Conservation (phyloP, 257 asterid genomes). For the Echites panduratus region DNA sequence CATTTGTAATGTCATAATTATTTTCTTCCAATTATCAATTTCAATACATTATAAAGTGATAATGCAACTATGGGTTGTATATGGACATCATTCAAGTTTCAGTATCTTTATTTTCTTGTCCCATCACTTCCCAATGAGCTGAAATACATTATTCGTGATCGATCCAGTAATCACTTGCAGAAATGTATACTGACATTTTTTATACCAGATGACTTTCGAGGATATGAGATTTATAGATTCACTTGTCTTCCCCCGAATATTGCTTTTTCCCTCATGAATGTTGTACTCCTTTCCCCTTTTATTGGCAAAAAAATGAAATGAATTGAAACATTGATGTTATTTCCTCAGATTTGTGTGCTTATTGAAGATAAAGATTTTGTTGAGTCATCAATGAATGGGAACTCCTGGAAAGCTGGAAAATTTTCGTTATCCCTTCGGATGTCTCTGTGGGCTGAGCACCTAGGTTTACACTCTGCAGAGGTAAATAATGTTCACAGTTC, state of each 20-base stretch:
- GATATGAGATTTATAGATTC: too few relatives aligned
- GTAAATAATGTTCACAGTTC: slow-evolving; percentile 30
- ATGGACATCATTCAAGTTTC: not conserved
- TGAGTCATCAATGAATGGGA: slow-evolving; percentile 71
- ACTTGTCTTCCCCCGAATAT: not conserved
- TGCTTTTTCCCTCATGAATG: not conserved
- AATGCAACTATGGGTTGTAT: not conserved
- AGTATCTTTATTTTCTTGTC: not conserved
- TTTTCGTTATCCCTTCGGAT: slow-evolving; percentile 67
- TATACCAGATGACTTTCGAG: not conserved
- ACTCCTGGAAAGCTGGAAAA: slow-evolving; percentile 86
- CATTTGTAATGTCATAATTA: not conserved
- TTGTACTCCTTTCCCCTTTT: not conserved
- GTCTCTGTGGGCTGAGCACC: slow-evolving; percentile 92
- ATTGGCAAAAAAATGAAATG: not conserved
- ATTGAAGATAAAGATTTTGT: slow-evolving; percentile 77
- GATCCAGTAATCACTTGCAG: too few relatives aligned
- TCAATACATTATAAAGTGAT: not conserved
- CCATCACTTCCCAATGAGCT: not conserved
- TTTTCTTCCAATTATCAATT: not conserved
- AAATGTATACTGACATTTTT: not conserved
- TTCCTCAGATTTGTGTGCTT: slow-evolving; percentile 64
- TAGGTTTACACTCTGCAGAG: slow-evolving; percentile 60
- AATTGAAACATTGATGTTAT: not conserved
- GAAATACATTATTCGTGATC: not conserved